Evolutionary conservation across 1,139 yeast species (phyloP).

Genomic region (Scheffersomyces lignicola): DNA sequence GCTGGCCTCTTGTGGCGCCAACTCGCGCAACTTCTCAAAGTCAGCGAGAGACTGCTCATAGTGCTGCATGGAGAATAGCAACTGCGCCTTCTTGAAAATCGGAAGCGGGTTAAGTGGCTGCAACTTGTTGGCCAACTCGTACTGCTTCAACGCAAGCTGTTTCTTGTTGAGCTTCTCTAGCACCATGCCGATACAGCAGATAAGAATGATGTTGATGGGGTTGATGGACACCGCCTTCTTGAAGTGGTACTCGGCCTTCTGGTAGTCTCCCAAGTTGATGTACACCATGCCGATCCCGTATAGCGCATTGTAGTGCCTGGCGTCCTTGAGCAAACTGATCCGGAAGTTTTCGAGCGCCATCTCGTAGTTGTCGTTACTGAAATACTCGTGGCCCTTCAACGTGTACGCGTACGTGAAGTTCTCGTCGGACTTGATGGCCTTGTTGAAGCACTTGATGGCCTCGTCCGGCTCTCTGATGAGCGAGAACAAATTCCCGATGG

Average conservation of each 20-base stretch:
- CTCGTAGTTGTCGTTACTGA: conserved; percentile 87
- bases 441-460: conserved; percentile 83
- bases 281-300: conserved; percentile 97
- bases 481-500: conserved; percentile 86
- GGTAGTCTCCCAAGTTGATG: conserved; percentile 80
- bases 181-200: conserved; percentile 95
- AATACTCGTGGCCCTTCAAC: conserved; percentile 89
- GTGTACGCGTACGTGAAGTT: conserved; percentile 87
- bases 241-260: conserved; percentile 84
- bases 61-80: conserved; percentile 68
- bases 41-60: conserved; percentile 71
- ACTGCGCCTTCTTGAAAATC: conserved; percentile 84
- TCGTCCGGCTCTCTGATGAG: conserved; percentile 84
- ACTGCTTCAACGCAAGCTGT: conserved; percentile 77
- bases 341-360: conserved; percentile 85
- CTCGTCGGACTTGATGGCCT: conserved; percentile 73
- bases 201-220: conserved; percentile 85
- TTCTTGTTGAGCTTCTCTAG: conserved; percentile 72
- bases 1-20: conserved; percentile 94
- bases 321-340: conserved; percentile 71
- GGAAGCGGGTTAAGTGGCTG: conserved; percentile 90
- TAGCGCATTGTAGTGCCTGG: conserved; percentile 89
- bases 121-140: conserved; percentile 77
- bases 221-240: conserved; percentile 84
- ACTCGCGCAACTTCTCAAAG: conserved; percentile 66